Evolutionary conservation across 495 filamentous ascomycete genomes (phyloP), one percentile per base, ranked within the genome.

Genomic region (Aspergillus asperescens): DNA sequence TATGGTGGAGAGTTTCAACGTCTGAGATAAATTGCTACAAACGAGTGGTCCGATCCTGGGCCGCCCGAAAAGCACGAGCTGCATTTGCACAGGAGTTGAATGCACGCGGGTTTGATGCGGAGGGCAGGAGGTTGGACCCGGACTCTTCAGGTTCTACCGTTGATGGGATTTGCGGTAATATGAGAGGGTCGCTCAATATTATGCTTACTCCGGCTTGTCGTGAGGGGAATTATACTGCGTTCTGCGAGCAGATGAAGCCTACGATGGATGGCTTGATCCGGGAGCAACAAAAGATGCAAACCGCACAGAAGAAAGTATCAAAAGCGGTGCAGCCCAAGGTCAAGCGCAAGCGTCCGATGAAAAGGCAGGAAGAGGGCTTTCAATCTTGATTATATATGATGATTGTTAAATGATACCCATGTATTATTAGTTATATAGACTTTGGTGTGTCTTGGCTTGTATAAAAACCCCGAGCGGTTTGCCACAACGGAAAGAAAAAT

Each of bases 1-100:
- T 86, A 6, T 86, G 81, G 82, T 75, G 73, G 68, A 66, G 65
- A 19, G 62, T 71, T 1, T 61, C 66, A 0, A 48, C 62, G 7
- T 35, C 53, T 25, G 23, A 61, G 49, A 6, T 74, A 40, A 15
- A 64, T 52, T 23, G 54, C 15, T 35, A 50, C 19, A 76, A 71
- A 22, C 65, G 70, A 13, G 76, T 82, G 35, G 77, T 89, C 13
- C 75, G 81, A 34, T 75, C 64, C 4, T 78, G 69, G 73, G 66
- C 69, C 7, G 62, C 60, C 23, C 75, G 77, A 59, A 75, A 77
- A 64, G 34, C 82, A 8, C 64, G 71, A 27, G 59, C 67, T 16
- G 84, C 84, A 0, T 71, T 91, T 31, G 55, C 54, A 43, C 69
- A 79, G 41, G 78, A 77, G 15, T 66, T 90, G 55, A 73, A 65